Evolutionary conservation across 306 rosid genomes (phyloP).

Genomic region (Cucurbita ficifolia): DNA sequence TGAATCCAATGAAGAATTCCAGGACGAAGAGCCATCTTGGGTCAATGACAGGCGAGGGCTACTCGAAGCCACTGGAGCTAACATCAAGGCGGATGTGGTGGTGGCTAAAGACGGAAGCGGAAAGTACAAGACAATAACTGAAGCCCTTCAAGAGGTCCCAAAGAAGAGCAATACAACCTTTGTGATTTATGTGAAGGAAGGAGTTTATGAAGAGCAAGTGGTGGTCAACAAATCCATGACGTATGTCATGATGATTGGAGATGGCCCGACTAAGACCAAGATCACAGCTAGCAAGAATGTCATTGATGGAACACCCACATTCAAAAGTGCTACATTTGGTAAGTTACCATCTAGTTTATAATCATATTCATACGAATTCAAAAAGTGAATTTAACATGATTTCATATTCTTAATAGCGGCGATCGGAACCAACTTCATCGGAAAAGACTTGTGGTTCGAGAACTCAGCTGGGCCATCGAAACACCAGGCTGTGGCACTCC

Average conservation of each 20-base stretch:
- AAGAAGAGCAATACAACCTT: constrained; percentile 13
- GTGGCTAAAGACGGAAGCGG: constrained; percentile 48
- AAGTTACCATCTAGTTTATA: background rate
- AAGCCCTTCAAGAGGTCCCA: constrained; percentile 24
- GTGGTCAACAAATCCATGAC: background rate
- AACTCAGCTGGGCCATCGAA: constrained; percentile 12
- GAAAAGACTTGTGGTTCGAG: constrained; percentile 21
- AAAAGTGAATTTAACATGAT: too few relatives aligned
- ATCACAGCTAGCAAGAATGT: constrained; percentile 10
- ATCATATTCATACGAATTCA: too few relatives aligned
- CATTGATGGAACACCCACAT: constrained; percentile 25
- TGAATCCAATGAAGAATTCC: background rate
- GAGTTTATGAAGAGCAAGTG: constrained; percentile 19
- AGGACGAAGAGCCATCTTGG: constrained; percentile 25
- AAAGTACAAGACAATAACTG: constrained; percentile 23
- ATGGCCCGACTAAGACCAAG: constrained; percentile 36
- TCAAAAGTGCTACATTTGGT: constrained; percentile 32
- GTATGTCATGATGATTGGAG: constrained; percentile 25
- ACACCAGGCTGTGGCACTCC: constrained; percentile 22
- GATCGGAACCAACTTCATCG: constrained; percentile 27
- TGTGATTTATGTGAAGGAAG: constrained; percentile 40
- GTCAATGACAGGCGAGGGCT: background rate
- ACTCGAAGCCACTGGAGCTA: background rate
- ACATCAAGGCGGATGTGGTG: constrained; percentile 7
- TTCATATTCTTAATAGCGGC: constrained; percentile 13